A percentile compares a stretch with the other conserved stretches of the same genome.
phyloP scores from a whole-genome alignment of 2,329 filamentous ascomycete genomes.

The Scedosporium aurantiacum region DNA sequence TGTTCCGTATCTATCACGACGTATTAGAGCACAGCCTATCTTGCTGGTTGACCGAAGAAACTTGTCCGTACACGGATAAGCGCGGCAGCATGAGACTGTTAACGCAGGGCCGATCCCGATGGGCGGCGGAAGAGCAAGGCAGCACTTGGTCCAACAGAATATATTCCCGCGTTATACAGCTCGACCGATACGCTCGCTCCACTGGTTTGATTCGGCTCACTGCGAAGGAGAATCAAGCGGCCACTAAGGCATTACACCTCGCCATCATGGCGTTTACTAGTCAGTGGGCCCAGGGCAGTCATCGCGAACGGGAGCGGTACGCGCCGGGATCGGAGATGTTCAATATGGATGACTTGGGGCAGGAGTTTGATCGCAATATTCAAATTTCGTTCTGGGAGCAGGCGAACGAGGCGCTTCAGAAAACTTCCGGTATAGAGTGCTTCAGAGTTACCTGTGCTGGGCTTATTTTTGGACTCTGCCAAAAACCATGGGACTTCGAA shows the following conservation, averaged over 20 bases:
- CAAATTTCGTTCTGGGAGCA: slow-evolving; percentile 27
- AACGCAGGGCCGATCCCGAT: background rate
- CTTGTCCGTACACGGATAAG: slow-evolving; percentile 32
- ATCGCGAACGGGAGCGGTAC: slow-evolving; percentile 14
- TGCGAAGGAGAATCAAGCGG: slow-evolving; percentile 28
- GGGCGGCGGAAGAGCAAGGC: slow-evolving; percentile 20
- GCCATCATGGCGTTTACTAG: slow-evolving; percentile 41
- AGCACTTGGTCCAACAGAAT: slow-evolving; percentile 36
- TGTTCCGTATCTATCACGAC: slow-evolving; percentile 41
- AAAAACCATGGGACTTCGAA: slow-evolving; percentile 16
- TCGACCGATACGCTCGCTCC: slow-evolving; percentile 31
- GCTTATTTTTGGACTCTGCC: slow-evolving; percentile 25
- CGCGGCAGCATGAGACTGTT: background rate
- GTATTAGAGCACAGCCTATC: slow-evolving; percentile 41
- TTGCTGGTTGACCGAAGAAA: slow-evolving; percentile 42
- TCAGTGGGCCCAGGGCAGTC: slow-evolving; percentile 34
- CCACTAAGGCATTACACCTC: slow-evolving; percentile 33
- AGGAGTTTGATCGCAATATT: slow-evolving; percentile 26
- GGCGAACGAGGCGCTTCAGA: slow-evolving; percentile 23
- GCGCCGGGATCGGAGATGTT: slow-evolving; percentile 5
- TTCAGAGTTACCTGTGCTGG: slow-evolving; percentile 26
- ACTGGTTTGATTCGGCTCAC: slow-evolving; percentile 29
- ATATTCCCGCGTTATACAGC: slow-evolving; percentile 34
- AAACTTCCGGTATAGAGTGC: slow-evolving; percentile 23
- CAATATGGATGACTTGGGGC: slow-evolving; percentile 13